A percentile compares a stretch with the other conserved stretches of the same genome.
phyloP scores from a whole-genome alignment of 208 protist species.

The Polymyxa betae region DNA sequence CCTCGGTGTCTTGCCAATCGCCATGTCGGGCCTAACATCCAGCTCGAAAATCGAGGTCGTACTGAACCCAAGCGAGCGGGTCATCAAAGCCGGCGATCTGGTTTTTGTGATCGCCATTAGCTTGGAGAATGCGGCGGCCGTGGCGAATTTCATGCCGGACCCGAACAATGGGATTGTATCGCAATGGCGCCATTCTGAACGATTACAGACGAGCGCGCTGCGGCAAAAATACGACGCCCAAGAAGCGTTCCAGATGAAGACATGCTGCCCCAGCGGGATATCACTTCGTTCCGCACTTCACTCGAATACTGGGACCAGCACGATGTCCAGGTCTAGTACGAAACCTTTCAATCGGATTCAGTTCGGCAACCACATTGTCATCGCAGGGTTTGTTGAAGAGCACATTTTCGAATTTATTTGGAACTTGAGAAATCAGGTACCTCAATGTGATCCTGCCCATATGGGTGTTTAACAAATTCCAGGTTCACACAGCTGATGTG shows the following conservation, averaged over 20 bases:
- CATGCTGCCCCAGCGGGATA: neutral
- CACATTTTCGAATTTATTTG: neutral
- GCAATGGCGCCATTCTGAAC: neutral
- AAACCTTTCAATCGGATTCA: neutral
- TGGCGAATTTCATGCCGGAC: no score
- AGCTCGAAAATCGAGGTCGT: neutral
- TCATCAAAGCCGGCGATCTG: slow-evolving; percentile 15
- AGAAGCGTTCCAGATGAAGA: slow-evolving; percentile 5
- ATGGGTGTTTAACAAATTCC: neutral
- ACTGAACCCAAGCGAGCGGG: neutral
- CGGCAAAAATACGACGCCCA: neutral
- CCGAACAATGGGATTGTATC: no score
- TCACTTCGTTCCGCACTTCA: no score
- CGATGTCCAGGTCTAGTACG: no score
- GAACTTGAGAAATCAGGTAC: neutral
- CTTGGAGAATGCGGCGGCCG: neutral
- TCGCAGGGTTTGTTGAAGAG: neutral
- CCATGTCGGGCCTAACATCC: neutral
- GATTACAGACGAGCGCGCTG: neutral
- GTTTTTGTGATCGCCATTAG: neutral
- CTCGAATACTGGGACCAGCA: no score
- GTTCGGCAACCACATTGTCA: slow-evolving; percentile 36
- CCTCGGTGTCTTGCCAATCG: slow-evolving; percentile 14
- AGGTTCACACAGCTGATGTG: neutral
- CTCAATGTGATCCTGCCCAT: neutral